These are phyloP conservation scores for Fusarium sp. DNA, from an alignment of 2,329 filamentous ascomycete species.

Conservation along the genomic window DNA sequence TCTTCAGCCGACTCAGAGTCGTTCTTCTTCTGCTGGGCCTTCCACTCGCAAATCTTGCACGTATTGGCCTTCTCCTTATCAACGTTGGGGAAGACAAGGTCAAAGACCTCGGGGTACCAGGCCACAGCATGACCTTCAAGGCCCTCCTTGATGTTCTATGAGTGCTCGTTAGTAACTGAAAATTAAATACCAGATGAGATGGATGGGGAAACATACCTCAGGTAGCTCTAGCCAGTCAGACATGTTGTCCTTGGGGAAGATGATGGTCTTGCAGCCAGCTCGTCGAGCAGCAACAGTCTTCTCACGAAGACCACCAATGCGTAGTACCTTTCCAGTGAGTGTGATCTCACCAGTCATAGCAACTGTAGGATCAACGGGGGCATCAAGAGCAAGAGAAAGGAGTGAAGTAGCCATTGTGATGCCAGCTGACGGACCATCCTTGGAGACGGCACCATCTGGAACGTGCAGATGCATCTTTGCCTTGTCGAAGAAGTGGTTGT, in stretches of 20 bases:
- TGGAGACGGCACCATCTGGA: constrained; percentile 93
- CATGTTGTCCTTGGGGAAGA: constrained; percentile 95
- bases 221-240: constrained; percentile 98
- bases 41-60: constrained; percentile 71
- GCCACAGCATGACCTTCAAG: constrained; percentile 89
- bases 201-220: constrained; percentile 72
- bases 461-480: constrained; percentile 96
- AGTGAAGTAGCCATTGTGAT: constrained; percentile 98
- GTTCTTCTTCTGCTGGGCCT: constrained; percentile 56
- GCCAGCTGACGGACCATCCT: constrained; percentile 91
- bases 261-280: constrained; percentile 90
- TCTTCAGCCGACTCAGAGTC: constrained; percentile 49
- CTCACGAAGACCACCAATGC: constrained; percentile 93
- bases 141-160: constrained; percentile 95
- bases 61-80: constrained; percentile 78
- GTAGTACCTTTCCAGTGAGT: constrained; percentile 92
- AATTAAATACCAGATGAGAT: background rate
- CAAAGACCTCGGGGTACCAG: constrained; percentile 96
- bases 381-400: constrained; percentile 83
- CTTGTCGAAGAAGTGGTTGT: constrained; percentile 96
- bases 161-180: constrained; percentile 11
- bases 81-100: constrained; percentile 85
- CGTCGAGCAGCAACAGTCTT: constrained; percentile 96
- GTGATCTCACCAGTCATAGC: constrained; percentile 99
- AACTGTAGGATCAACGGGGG: constrained; percentile 81